A percentile compares a stretch with the other conserved stretches of the same genome.
Evolutionary conservation across 2,329 filamentous ascomycete species (phyloP).

Genomic region (Clonostachys solani): DNA sequence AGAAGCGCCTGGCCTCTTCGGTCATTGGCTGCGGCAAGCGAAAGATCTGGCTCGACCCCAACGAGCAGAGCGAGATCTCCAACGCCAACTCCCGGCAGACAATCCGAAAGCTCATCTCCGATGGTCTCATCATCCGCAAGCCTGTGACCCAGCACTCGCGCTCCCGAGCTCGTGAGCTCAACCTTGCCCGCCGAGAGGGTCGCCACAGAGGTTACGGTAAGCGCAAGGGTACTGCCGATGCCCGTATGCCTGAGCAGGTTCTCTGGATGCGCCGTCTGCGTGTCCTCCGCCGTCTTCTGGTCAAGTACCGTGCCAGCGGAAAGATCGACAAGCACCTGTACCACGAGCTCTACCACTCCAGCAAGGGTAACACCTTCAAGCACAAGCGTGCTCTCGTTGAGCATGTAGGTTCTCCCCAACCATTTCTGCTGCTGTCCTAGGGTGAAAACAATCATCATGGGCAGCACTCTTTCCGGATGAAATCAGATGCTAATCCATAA

Average conservation of each 20-base stretch:
- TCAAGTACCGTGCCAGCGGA: constrained; percentile 99
- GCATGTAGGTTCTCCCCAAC: constrained; percentile 72
- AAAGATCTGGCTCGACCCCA: constrained; percentile 99
- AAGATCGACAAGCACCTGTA: constrained; percentile 99
- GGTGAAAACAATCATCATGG: too few species aligned
- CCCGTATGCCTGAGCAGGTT: constrained; percentile 97
- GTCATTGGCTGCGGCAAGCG: constrained; percentile 99
- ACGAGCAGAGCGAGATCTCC: constrained; percentile 98
- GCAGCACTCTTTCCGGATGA: constrained; percentile 2
- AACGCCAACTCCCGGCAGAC: constrained; percentile 99
- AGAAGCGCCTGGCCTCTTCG: constrained; percentile 99
- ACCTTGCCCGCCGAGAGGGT: constrained; percentile 88
- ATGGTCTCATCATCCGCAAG: constrained; percentile 99
- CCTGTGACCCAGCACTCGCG: constrained; percentile 99
- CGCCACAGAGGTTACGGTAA: constrained; percentile 99
- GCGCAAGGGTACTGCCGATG: constrained; percentile 99
- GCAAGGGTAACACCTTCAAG: constrained; percentile 99
- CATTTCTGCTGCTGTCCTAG: neutral
- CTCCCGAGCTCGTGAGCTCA: constrained; percentile 91
- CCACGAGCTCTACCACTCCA: constrained; percentile 99
- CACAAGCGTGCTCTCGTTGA: constrained; percentile 99
- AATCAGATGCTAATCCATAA: constrained; percentile 1
- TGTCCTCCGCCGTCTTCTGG: constrained; percentile 96
- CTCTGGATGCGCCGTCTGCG: constrained; percentile 99
- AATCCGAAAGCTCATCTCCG: constrained; percentile 97